phyloP scores from a whole-genome alignment of 1,284 basidiomycete genomes.

The Rhizopogon parksii region DNA sequence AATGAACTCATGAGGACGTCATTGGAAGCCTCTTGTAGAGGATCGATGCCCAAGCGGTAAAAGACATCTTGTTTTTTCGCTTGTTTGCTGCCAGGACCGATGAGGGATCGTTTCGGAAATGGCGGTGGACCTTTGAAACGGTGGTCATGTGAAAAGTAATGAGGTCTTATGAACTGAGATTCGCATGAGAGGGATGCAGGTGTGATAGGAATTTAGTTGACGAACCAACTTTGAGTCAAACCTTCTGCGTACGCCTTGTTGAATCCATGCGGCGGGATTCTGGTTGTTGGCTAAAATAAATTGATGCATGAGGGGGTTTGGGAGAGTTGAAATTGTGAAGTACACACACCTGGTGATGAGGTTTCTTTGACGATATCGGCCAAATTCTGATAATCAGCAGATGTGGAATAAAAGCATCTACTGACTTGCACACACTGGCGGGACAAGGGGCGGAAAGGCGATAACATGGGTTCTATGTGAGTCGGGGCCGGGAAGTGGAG shows the following conservation, averaged over 20 bases:
- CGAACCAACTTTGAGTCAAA: slow-evolving; percentile 19
- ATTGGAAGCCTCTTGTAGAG: slow-evolving; percentile 65
- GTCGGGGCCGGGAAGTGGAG: too few species aligned
- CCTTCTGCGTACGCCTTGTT: slow-evolving; percentile 21
- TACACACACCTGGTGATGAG: slow-evolving; percentile 2
- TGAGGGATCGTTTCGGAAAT: slow-evolving; percentile 25
- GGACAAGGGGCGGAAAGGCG: slow-evolving; percentile 1
- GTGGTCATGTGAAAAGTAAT: slow-evolving; percentile 37
- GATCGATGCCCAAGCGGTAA: slow-evolving; percentile 60
- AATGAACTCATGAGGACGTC: slow-evolving; percentile 61
- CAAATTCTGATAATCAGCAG: slow-evolving; percentile 1
- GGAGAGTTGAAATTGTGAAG: neutral
- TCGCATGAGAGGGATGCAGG: neutral
- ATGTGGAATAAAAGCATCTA: too few species aligned
- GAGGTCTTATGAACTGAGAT: slow-evolving; percentile 39
- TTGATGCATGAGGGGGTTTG: neutral
- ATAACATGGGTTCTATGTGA: neutral
- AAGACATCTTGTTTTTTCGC: slow-evolving; percentile 61
- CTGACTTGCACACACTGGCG: slow-evolving; percentile 3
- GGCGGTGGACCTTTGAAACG: slow-evolving; percentile 22
- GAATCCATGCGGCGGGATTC: slow-evolving; percentile 15
- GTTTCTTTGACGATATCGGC: slow-evolving; percentile 6
- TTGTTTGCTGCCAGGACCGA: slow-evolving; percentile 47
- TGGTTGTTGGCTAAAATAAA: slow-evolving; percentile 3
- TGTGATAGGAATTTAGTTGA: neutral